Percentiles rank a stretch among this genome's conserved stretches.
These are phyloP conservation scores for Lentithecium fluviatile DNA, from an alignment of 495 filamentous ascomycete species.

Conservation along the genomic window DNA sequence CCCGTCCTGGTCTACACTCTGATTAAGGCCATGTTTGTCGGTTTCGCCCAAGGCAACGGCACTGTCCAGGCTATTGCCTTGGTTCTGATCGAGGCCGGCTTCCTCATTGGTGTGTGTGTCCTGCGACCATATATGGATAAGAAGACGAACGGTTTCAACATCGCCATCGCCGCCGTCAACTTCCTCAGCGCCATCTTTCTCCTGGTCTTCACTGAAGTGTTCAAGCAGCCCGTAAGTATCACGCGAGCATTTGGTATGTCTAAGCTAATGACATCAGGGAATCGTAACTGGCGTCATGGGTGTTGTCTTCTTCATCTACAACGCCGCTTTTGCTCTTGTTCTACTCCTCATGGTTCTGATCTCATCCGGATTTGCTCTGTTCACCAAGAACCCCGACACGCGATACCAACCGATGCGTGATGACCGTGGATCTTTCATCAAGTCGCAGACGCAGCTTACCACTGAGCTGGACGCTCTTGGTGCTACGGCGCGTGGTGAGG, in stretches of 20 bases:
- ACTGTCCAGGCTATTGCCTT: constrained; percentile 80
- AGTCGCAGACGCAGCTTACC: constrained; percentile 85
- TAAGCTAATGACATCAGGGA: constrained; percentile 45
- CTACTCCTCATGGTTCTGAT: constrained; percentile 85
- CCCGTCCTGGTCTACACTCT: constrained; percentile 77
- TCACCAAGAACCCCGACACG: constrained; percentile 92
- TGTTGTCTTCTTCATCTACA: constrained; percentile 88
- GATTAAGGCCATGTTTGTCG: constrained; percentile 89
- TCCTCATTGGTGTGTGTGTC: constrained; percentile 75
- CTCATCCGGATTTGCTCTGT: constrained; percentile 75
- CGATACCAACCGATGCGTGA: constrained; percentile 97
- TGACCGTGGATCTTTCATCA: constrained; percentile 96
- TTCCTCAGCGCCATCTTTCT: constrained; percentile 90
- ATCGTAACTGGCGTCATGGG: constrained; percentile 92
- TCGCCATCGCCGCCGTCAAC: constrained; percentile 84
- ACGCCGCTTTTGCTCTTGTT: constrained; percentile 81
- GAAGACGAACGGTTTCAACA: constrained; percentile 97
- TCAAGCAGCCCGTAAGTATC: constrained; percentile 75
- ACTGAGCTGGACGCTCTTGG: constrained; percentile 92
- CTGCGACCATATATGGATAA: constrained; percentile 98
- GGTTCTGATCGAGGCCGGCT: constrained; percentile 78
- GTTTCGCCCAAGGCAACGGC: constrained; percentile 71
- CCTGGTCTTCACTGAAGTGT: constrained; percentile 93
- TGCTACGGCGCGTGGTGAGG: constrained; percentile 83
- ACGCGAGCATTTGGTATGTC: not conserved